Percentiles rank a stretch among this genome's conserved stretches.
phyloP scores from a whole-genome alignment of 2,329 filamentous ascomycete species.

The Colletotrichum melonis region DNA sequence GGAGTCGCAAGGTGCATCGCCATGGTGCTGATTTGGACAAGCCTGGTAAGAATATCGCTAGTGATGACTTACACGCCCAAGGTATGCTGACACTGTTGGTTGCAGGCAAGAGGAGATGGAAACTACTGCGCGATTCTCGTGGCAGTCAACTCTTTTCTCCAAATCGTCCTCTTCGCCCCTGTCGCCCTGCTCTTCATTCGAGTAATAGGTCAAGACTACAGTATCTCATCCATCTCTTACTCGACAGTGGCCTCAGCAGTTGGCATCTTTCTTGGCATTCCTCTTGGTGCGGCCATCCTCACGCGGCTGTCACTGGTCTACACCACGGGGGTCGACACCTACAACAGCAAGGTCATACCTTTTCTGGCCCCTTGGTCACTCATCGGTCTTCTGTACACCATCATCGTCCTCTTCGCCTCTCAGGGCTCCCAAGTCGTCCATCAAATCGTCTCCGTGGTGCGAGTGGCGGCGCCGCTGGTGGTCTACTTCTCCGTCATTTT shows the following conservation, averaged over 20 bases:
- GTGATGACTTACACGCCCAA: background rate
- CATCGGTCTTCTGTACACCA: slow-evolving; percentile 87
- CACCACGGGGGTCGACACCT: slow-evolving; percentile 68
- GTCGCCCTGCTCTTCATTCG: slow-evolving; percentile 76
- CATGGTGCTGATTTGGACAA: slow-evolving; percentile 84
- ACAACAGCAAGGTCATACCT: slow-evolving; percentile 76
- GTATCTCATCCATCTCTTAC: slow-evolving; percentile 63
- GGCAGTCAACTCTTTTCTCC: slow-evolving; percentile 79
- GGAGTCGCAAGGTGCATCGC: slow-evolving; percentile 89
- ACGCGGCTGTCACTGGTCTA: slow-evolving; percentile 74
- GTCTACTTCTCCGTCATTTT: slow-evolving; percentile 87
- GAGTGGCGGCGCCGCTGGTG: slow-evolving; percentile 83
- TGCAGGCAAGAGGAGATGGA: slow-evolving; percentile 74
- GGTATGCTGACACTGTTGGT: background rate
- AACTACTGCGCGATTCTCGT: slow-evolving; percentile 89
- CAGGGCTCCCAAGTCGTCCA: slow-evolving; percentile 82
- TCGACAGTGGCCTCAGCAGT: slow-evolving; percentile 81
- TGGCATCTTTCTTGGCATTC: slow-evolving; percentile 86
- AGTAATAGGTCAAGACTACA: slow-evolving; percentile 68
- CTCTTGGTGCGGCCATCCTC: slow-evolving; percentile 81
- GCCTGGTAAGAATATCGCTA: slow-evolving; percentile 50
- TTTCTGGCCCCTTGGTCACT: slow-evolving; percentile 80
- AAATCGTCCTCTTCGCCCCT: slow-evolving; percentile 80
- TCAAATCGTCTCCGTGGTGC: slow-evolving; percentile 84
- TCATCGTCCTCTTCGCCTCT: slow-evolving; percentile 85